Conservation (phyloP, 164 flowering plant species). For the Vitis amurensis region DNA sequence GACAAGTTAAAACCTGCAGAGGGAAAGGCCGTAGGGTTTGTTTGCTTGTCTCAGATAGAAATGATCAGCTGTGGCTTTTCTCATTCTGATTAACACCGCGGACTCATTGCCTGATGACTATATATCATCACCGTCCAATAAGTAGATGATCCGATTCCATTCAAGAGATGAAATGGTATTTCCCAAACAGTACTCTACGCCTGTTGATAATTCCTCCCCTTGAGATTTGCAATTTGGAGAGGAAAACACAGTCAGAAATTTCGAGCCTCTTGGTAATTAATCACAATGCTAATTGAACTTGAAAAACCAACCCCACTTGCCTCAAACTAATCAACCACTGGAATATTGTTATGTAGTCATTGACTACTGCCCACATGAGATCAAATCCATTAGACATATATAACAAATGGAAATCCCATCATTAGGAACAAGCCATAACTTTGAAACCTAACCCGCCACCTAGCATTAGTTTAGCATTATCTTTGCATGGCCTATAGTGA, state of each 20-base stretch:
- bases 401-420: too few relatives aligned
- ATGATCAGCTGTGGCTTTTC: neutral
- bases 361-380: too few relatives aligned
- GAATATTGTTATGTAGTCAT: too few relatives aligned
- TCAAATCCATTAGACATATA: too few relatives aligned
- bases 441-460: neutral
- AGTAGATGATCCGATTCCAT: too few relatives aligned
- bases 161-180: too few relatives aligned
- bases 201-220: too few relatives aligned
- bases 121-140: too few relatives aligned
- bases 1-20: constrained; percentile 29
- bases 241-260: constrained; percentile 7
- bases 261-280: neutral
- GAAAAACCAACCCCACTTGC: neutral
- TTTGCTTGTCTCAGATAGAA: constrained; percentile 20
- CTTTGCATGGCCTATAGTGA: constrained; percentile 11
- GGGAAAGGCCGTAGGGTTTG: constrained; percentile 12
- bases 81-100: neutral
- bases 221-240: neutral
- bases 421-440: too few relatives aligned
- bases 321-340: neutral
- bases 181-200: too few relatives aligned
- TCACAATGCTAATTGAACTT: neutral
- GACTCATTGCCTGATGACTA: too few relatives aligned
- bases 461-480: constrained; percentile 3